A percentile compares a stretch with the other conserved stretches of the same genome.
These are phyloP conservation scores for Pontederia crassipes DNA, from an alignment of 176 grass and related monocot species.

Conservation along the genomic window DNA sequence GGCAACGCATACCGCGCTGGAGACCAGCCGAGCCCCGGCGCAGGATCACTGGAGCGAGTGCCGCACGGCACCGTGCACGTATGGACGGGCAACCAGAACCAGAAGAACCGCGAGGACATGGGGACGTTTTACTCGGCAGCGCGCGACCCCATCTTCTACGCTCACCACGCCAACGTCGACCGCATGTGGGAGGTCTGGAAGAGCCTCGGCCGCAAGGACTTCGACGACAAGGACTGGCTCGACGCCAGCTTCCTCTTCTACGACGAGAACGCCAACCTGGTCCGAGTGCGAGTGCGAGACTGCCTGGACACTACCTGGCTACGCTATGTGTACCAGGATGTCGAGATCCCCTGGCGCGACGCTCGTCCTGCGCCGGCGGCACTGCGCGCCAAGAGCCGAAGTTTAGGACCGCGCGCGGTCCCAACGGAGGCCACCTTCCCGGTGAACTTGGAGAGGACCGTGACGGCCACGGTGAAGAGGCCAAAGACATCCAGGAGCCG, in stretches of 20 bases:
- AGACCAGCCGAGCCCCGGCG: too few species aligned
- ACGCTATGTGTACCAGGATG: too few species aligned
- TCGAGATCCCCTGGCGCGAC: too few species aligned
- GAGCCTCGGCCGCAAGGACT: slow-evolving; percentile 3
- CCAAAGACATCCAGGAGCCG: too few species aligned
- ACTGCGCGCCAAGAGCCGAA: too few species aligned
- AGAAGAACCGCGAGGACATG: slow-evolving; percentile 13
- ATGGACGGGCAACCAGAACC: not conserved
- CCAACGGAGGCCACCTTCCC: too few species aligned
- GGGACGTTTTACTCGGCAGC: slow-evolving; percentile 10
- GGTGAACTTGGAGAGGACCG: too few species aligned
- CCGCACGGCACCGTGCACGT: slow-evolving; percentile 14
- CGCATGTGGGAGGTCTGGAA: not conserved
- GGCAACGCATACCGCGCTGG: not conserved
- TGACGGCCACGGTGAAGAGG: too few species aligned
- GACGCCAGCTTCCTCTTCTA: slow-evolving; percentile 18
- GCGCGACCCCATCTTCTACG: slow-evolving; percentile 24
- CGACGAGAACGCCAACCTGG: slow-evolving; percentile 4
- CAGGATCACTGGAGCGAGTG: not conserved
- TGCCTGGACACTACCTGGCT: too few species aligned
- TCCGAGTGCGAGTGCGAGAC: not conserved
- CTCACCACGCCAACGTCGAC: slow-evolving; percentile 36
- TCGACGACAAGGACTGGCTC: slow-evolving; percentile 2
- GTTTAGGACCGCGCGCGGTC: too few species aligned
- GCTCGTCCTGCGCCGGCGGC: too few species aligned